Evolutionary conservation across 371 early-diverging fungal species (phyloP), one percentile per base, ranked within the genome.

Genomic region (Rhizopus delemar): DNA sequence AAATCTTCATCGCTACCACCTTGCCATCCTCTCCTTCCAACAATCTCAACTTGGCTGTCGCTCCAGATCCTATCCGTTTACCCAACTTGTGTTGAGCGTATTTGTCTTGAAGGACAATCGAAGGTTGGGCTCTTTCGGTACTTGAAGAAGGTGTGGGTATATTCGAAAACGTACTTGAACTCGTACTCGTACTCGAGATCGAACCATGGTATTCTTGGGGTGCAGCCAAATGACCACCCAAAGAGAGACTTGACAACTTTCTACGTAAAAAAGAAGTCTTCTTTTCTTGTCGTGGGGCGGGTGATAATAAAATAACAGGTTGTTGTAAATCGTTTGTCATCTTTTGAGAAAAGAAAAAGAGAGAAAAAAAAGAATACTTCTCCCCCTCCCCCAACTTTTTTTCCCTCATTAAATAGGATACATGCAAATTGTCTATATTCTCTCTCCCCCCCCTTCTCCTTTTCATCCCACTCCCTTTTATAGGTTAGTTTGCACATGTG

Each of bases 1-100:
- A 89, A 51, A 85, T 86, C 67, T 89, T 70, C 55, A 65, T 56
- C 8, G 66, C 69, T 16, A 66, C 60, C 5, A 51, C 41, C 12
- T n/a, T 29, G 9, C 51, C 62, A 29, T 51, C 33, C 0, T 38
- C n/a, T 12, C 4, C 11, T 15, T 57, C 63, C 5, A 69, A 32
- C 12, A 69, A 32, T 36, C 73, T 46, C 16, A 72, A 41, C 32
- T 65, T 66, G 39, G 73, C 73, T 15, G 73, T 72, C 0, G 73
- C 66, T 16, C 73, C 73, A 13, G 52, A 53, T 8, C 73, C 73
- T 33, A 73, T 70, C 6, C 29, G 49, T 8, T 54, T 56, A 0
- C 67, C 67, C 36, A 63, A 66, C 43, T 63, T 63, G 22, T 60
- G 46, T 13, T 66, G 32, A 9, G 3, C 53, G 29, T 70, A 70